Evolutionary conservation across 2,329 filamentous ascomycete genomes (phyloP), one percentile per base, ranked within the genome.

Genomic region (Colletotrichum tanaceti): DNA sequence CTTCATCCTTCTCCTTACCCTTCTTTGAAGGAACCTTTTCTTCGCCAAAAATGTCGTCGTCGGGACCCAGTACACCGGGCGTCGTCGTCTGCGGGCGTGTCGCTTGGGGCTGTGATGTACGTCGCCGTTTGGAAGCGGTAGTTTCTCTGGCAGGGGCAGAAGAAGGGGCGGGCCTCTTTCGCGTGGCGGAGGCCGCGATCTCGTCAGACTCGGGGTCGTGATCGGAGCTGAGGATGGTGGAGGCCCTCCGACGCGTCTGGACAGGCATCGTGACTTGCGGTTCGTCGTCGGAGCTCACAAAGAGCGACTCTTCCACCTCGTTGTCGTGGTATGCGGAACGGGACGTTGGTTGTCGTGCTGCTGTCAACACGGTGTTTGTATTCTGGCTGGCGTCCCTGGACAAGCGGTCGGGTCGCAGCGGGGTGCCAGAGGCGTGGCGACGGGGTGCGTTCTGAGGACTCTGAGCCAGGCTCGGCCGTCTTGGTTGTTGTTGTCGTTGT

Each of bases 21-120:
- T 70, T 66, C 18, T 61, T 66, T 38, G 22, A 32, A 7, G 35
- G 47, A 0, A 58, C 32, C 41, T 68, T 61, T 49, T 76, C 71
- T 18, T 75, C 75, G 65, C 73, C 74, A 57, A 77, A 70, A 11
- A 75, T 55, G 58, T 79, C 74, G 63, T 78, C 72, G 61, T 76
- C 72, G 47, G 71, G 71, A 13, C 41, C 47, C 41, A 44, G 32
- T 28, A 24, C 35, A 22, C 44, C 22, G 53, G 52, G 28, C 72
- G 35, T 77, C 73, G 55, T 77, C 72, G 54, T 60, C 70, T 11
- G 70, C 18, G 38, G 18, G 67, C 63, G 68, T 53, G 58, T 65
- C 32, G 68, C 32, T 20, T 71, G 63, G 32, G 64, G 49, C 28
- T 68, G 59, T 18, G 71, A 72, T 3, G 71, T 59, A 11, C 66